Evolutionary conservation across 2,329 filamentous ascomycete genomes (phyloP).

Genomic region (Trichoderma cornu-damae): DNA sequence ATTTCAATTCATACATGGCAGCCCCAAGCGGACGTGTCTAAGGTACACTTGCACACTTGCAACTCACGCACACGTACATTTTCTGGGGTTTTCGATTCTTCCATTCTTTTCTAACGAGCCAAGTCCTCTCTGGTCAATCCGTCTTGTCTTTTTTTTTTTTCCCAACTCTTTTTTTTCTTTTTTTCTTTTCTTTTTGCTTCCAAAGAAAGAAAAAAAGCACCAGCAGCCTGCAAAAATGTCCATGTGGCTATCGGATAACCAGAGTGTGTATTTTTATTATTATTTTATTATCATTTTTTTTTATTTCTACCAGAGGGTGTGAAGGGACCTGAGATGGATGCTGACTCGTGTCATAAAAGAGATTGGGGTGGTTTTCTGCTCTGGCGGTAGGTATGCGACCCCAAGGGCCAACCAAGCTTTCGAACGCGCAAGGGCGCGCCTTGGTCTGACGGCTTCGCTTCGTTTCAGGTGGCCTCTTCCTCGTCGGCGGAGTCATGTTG

Average conservation of each 20-base stretch:
- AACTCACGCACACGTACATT: too few relatives aligned
- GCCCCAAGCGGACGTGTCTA: too few relatives aligned
- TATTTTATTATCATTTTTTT: too few relatives aligned
- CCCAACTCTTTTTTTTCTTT: too few relatives aligned
- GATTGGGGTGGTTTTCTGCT: slow-evolving; percentile 96
- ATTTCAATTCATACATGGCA: too few relatives aligned
- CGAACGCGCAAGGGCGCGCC: slow-evolving; percentile 20
- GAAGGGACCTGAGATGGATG: slow-evolving; percentile 18
- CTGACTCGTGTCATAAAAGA: slow-evolving; percentile 57
- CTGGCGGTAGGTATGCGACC: slow-evolving; percentile 68
- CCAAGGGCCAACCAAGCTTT: slow-evolving; percentile 20
- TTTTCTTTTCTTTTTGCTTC: too few relatives aligned
- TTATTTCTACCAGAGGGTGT: too few relatives aligned
- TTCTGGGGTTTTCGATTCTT: too few relatives aligned
- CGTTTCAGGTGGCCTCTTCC: slow-evolving; percentile 77
- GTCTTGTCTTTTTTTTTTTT: too few relatives aligned
- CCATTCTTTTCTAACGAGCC: too few relatives aligned
- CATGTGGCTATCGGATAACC: slow-evolving; percentile 94
- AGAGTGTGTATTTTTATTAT: slow-evolving; percentile 68
- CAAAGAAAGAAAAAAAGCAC: neutral
- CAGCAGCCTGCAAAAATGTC: slow-evolving; percentile 43
- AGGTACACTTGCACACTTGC: too few relatives aligned
- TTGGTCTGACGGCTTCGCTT: slow-evolving; percentile 14
- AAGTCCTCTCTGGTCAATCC: too few relatives aligned
- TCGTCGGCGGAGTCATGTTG: slow-evolving; percentile 87